Evolutionary conservation across 1,284 basidiomycete species (phyloP), one percentile per base, ranked within the genome.

Genomic region (Vanrija sp.): DNA sequence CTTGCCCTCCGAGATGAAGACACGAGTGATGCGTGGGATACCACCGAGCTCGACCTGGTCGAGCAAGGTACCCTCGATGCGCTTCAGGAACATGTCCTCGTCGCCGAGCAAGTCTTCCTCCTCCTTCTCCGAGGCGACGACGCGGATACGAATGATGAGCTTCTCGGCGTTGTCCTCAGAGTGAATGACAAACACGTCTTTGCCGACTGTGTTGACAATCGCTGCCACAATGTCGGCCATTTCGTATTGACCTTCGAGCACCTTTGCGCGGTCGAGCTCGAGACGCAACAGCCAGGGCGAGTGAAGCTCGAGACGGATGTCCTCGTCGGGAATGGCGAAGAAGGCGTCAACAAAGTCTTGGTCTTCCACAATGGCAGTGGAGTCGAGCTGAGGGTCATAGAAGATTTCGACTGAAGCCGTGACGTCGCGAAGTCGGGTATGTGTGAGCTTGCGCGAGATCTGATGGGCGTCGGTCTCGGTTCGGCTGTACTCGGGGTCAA

Each of bases 81-180:
- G 90, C 64, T 94, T 89, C 64, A 98, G 80, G 83, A 98, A 98
- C 64, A 93, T 87, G 66, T 98, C 95, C 76, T 98, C 95, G 71
- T 97, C 93, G 41, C 90, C 82, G 3, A 81, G 83, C 66, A 83
- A 76, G 36, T 84, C 88, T 19, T 93, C 90, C 18, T 95, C 91
- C 74, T 98, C 95, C 69, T 95, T 92, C 25, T 83, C 83, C 45
- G 88, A 86, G 47, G 90, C 88, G 55, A 94, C 80, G 16, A 98
- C 88, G 78, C 96, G 89, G 76, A 96, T 95, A 58, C 96, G 95
- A 69, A 99, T 88, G 64, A 98, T 85, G 16, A 98, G 85, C 79
- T 97, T 95, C 75, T 96, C 91, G 3, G 94, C 90, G 76, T 98
- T 97, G 77, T 98, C 96, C 81, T 98, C 95, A 61, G 89, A 95